phyloP scores from a whole-genome alignment of 139 green algal genomes.

The Asterochloris erici region DNA sequence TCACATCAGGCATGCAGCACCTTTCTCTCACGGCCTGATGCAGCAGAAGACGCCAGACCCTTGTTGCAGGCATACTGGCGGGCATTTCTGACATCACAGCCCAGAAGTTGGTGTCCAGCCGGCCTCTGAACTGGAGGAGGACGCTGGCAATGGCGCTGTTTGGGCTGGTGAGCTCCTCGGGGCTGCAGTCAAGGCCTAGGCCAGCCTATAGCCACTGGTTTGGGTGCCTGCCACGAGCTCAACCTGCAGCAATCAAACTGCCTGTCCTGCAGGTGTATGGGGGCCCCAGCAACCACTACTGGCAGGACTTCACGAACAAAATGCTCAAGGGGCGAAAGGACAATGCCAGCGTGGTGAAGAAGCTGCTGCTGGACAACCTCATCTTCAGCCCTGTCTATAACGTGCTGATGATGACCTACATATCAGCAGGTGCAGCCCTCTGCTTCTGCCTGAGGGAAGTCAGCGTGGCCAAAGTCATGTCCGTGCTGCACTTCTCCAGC shows the following conservation, averaged over 20 bases:
- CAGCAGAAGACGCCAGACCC: constrained; percentile 6
- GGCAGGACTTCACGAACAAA: constrained; percentile 43
- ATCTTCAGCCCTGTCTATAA: constrained; percentile 72
- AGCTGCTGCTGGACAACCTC: constrained; percentile 67
- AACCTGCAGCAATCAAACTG: too few relatives aligned
- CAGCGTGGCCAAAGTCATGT: neutral
- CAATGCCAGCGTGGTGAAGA: constrained; percentile 38
- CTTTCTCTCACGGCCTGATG: neutral
- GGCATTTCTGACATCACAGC: constrained; percentile 52
- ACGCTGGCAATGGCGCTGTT: constrained; percentile 50
- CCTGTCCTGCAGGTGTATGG: constrained; percentile 16
- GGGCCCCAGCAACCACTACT: constrained; percentile 56
- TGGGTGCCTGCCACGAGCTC: too few relatives aligned
- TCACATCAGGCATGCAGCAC: constrained; percentile 4
- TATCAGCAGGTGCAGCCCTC: constrained; percentile 34
- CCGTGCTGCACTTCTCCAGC: neutral
- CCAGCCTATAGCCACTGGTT: too few relatives aligned
- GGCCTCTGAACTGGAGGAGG: constrained; percentile 26
- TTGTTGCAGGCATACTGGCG: constrained; percentile 44
- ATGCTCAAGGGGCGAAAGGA: constrained; percentile 53
- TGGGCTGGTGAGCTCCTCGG: constrained; percentile 32
- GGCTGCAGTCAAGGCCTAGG: too few relatives aligned
- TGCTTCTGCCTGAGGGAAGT: neutral
- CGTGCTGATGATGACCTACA: constrained; percentile 49
- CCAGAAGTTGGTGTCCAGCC: constrained; percentile 26